A percentile compares a stretch with the other conserved stretches of the same genome.
Evolutionary conservation across 140 eudicot genomes (phyloP).

Genomic region (Cichorium intybus): DNA sequence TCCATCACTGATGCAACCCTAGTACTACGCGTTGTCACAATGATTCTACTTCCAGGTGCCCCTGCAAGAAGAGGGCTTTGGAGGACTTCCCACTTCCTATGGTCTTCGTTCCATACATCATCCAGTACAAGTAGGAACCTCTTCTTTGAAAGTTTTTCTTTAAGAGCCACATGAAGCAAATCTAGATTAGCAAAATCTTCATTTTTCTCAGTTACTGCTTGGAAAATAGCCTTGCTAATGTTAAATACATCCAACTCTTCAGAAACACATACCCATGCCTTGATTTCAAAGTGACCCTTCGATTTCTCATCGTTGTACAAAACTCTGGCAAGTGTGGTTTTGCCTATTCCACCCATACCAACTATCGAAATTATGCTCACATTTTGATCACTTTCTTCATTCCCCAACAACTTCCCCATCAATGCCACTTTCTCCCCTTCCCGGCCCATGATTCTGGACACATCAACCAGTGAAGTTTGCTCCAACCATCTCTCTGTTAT

Average conservation of each 20-base stretch:
- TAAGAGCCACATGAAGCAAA: neutral
- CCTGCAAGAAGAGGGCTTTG: neutral
- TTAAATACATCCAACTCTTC: neutral
- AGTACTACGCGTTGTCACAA: neutral
- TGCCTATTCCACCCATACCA: neutral
- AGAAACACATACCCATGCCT: neutral
- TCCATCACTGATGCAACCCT: neutral
- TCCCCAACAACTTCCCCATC: neutral
- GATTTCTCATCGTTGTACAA: neutral
- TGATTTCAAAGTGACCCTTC: neutral
- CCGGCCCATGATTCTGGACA: neutral
- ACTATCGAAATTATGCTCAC: neutral
- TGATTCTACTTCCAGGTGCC: neutral
- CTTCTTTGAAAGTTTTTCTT: neutral
- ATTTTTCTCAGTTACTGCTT: neutral
- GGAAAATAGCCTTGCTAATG: neutral
- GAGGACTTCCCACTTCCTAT: neutral
- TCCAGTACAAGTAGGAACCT: neutral
- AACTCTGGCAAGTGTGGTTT: neutral
- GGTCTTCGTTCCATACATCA: neutral
- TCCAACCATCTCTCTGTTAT: neutral
- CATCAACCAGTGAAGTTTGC: neutral
- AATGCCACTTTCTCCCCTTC: neutral
- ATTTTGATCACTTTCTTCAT: neutral
- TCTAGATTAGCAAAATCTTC: neutral